Evolutionary conservation across 2,329 filamentous ascomycete species (phyloP).

Genomic region (Neurospora sp.): DNA sequence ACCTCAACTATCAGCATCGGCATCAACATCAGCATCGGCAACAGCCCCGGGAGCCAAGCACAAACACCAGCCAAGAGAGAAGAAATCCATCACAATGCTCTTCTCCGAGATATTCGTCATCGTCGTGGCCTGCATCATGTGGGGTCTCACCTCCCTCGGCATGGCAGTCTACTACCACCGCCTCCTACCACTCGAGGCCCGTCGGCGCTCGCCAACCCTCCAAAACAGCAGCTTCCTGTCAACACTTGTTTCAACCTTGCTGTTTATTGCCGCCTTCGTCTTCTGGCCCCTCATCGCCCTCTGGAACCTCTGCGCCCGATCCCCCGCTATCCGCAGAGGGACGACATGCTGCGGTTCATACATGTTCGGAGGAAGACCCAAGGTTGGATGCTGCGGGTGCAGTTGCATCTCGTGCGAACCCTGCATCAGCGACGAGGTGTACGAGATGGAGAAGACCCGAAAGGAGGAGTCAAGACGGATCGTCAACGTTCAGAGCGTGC

Average conservation of each 20-base stretch:
- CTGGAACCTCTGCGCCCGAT: neutral
- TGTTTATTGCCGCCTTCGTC: neutral
- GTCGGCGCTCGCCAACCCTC: neutral
- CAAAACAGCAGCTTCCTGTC: neutral
- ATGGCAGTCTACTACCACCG: conserved; percentile 1
- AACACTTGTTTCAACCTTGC: neutral
- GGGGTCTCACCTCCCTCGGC: neutral
- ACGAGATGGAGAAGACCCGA: neutral
- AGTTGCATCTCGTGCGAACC: neutral
- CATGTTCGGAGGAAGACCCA: neutral
- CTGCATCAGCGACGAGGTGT: conserved; percentile 3
- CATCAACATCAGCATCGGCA: neutral
- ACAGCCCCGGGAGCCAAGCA: neutral
- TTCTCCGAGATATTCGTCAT: neutral
- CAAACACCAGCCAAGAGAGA: neutral
- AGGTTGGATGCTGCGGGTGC: neutral
- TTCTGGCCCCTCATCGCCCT: neutral
- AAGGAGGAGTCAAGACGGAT: neutral
- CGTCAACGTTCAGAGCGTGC: neutral
- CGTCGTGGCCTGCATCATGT: neutral
- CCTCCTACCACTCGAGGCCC: neutral
- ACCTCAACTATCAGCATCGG: neutral
- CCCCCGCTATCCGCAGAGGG: neutral
- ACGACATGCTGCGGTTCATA: neutral
- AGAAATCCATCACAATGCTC: neutral